Conservation (phyloP, 2,329 filamentous ascomycete species). For the Penicillium griseofulvum region DNA sequence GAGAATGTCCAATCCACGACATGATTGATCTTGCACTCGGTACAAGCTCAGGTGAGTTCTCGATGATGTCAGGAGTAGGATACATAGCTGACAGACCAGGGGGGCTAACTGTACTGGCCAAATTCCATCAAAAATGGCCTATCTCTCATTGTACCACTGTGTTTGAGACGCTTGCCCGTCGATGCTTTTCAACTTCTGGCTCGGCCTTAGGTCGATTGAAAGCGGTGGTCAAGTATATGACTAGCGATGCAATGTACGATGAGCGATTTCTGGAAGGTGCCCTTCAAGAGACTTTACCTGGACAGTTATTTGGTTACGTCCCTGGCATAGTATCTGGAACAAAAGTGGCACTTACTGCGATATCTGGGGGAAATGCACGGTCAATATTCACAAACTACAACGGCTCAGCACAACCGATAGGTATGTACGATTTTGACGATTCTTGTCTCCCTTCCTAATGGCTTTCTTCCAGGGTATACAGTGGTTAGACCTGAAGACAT, state of each 20-base stretch:
- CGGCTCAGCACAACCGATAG: neutral
- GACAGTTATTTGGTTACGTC: neutral
- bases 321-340: neutral
- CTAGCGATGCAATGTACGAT: constrained; percentile 9
- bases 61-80: no score
- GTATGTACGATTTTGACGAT: neutral
- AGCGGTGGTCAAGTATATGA: constrained; percentile 7
- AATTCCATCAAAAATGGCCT: constrained; percentile 10
- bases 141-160: neutral
- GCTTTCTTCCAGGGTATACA: neutral
- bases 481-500: constrained; percentile 1
- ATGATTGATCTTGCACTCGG: constrained; percentile 9
- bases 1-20: constrained; percentile 5
- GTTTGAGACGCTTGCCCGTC: constrained; percentile 9
- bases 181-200: neutral
- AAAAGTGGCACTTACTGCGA: constrained; percentile 4
- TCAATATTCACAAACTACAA: constrained; percentile 10
- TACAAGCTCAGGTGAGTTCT: constrained; percentile 10
- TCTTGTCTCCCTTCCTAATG: neutral
- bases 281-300: constrained; percentile 4
- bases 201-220: constrained; percentile 1
- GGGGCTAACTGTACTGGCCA: constrained; percentile 6
- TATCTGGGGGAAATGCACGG: neutral
- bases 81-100: constrained; percentile 4
- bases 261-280: constrained; percentile 2